phyloP scores from a whole-genome alignment of 2,329 filamentous ascomycete genomes.

The Penicillium sp. region DNA sequence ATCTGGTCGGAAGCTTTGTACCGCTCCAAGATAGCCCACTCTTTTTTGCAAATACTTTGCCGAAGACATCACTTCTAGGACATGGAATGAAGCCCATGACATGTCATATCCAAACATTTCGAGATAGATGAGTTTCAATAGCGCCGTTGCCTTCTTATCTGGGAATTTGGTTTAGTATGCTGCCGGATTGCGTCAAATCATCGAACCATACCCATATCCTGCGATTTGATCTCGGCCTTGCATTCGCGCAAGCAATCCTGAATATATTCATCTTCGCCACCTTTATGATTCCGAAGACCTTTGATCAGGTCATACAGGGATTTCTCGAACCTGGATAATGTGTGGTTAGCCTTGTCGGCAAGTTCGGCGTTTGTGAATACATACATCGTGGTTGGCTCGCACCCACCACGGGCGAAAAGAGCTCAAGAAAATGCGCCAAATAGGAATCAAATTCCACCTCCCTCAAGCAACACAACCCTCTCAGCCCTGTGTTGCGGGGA shows the following conservation, averaged over 20 bases:
- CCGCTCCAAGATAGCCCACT: constrained; percentile 88
- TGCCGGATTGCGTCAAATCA: constrained; percentile 4
- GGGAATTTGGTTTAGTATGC: constrained; percentile 7
- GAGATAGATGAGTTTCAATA: constrained; percentile 92
- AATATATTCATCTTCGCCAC: constrained; percentile 90
- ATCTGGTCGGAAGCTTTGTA: constrained; percentile 91
- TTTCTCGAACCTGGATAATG: constrained; percentile 80
- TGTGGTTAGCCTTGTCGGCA: not conserved
- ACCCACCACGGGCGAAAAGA: not conserved
- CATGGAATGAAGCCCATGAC: constrained; percentile 98
- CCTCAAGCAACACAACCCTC: not conserved
- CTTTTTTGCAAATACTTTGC: constrained; percentile 91
- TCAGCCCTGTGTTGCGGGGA: not conserved
- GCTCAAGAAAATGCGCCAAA: not conserved
- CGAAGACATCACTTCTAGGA: constrained; percentile 97
- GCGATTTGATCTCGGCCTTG: constrained; percentile 79
- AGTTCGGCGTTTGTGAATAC: not conserved
- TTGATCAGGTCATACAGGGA: constrained; percentile 98
- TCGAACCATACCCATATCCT: constrained; percentile 71
- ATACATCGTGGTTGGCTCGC: constrained; percentile 1
- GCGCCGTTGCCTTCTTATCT: constrained; percentile 93
- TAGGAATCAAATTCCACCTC: not conserved
- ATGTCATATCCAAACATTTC: constrained; percentile 99
- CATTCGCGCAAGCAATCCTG: constrained; percentile 92
- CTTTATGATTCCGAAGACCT: constrained; percentile 91